phyloP scores from a whole-genome alignment of 768 basidiomycete genomes.

The Gymnopilus dilepis region DNA sequence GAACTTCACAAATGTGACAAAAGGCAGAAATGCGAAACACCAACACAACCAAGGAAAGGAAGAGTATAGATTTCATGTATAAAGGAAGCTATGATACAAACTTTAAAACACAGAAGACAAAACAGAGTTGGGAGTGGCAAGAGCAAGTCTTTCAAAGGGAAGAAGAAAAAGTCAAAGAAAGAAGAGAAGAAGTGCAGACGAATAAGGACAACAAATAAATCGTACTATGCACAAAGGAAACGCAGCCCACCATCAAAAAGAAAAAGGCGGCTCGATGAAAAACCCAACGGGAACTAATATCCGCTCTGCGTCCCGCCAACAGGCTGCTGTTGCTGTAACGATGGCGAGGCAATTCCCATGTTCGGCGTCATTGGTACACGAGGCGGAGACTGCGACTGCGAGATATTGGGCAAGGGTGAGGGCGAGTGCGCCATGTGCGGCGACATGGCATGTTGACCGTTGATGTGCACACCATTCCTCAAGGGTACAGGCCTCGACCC shows the following conservation, averaged over 20 bases:
- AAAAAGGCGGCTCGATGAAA: conserved; percentile 4
- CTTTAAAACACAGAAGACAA: conserved; percentile 15
- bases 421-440: conserved; percentile 56
- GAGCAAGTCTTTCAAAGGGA: conserved; percentile 12
- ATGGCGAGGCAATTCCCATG: conserved; percentile 59
- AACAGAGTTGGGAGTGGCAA: conserved; percentile 22
- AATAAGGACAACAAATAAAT: conserved; percentile 11
- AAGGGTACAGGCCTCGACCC: conserved; percentile 50
- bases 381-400: conserved; percentile 54
- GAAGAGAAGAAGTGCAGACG: too few relatives aligned
- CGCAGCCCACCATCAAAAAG: conserved; percentile 1
- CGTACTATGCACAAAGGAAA: conserved; percentile 7
- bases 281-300: conserved; percentile 45
- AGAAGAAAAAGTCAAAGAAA: conserved; percentile 11
- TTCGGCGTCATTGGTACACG: conserved; percentile 55
- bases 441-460: conserved; percentile 53
- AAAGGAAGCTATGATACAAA: conserved; percentile 27
- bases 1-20: conserved; percentile 9
- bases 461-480: conserved; percentile 40
- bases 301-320: conserved; percentile 58
- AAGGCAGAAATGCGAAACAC: conserved; percentile 11
- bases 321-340: conserved; percentile 58
- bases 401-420: conserved; percentile 49
- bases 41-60: conserved; percentile 15
- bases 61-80: conserved; percentile 23